phyloP scores from a whole-genome alignment of 2,329 filamentous ascomycete genomes.

The Fusarium devonianum region DNA sequence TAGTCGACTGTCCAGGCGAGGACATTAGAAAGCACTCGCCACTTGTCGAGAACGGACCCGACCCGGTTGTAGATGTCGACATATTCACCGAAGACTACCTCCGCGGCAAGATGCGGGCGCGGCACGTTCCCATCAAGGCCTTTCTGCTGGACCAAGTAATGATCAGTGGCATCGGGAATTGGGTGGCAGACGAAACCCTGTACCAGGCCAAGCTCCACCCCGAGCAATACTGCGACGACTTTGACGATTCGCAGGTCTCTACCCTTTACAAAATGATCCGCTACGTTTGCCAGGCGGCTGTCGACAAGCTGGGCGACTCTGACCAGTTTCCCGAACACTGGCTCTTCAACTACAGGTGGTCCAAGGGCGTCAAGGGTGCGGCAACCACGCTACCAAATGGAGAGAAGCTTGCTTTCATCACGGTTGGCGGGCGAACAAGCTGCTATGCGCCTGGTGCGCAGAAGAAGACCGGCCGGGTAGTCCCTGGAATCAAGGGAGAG shows the following conservation, averaged over 20 bases:
- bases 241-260: slow-evolving; percentile 74
- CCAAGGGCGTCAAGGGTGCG: slow-evolving; percentile 81
- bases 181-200: slow-evolving; percentile 94
- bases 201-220: slow-evolving; percentile 91
- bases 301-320: slow-evolving; percentile 81
- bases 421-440: slow-evolving; percentile 89
- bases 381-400: slow-evolving; percentile 78
- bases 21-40: slow-evolving; percentile 80
- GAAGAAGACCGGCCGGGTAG: slow-evolving; percentile 71
- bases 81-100: slow-evolving; percentile 81
- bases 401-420: slow-evolving; percentile 84
- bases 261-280: slow-evolving; percentile 75
- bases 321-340: slow-evolving; percentile 85
- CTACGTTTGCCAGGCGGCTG: slow-evolving; percentile 80
- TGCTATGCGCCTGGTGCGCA: slow-evolving; percentile 86
- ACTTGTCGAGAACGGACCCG: slow-evolving; percentile 89
- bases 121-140: slow-evolving; percentile 88
- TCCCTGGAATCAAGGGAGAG: slow-evolving; percentile 54
- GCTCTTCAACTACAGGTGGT: slow-evolving; percentile 89
- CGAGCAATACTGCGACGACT: slow-evolving; percentile 89
- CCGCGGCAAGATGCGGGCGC: slow-evolving; percentile 70
- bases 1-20: slow-evolving; percentile 80
- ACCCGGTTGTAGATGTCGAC: slow-evolving; percentile 84
- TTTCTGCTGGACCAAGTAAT: slow-evolving; percentile 86
- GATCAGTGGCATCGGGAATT: slow-evolving; percentile 94